Base-by-base conservation (phyloP, 164 flowering plant species). In the Chimonanthus praecox region DNA sequence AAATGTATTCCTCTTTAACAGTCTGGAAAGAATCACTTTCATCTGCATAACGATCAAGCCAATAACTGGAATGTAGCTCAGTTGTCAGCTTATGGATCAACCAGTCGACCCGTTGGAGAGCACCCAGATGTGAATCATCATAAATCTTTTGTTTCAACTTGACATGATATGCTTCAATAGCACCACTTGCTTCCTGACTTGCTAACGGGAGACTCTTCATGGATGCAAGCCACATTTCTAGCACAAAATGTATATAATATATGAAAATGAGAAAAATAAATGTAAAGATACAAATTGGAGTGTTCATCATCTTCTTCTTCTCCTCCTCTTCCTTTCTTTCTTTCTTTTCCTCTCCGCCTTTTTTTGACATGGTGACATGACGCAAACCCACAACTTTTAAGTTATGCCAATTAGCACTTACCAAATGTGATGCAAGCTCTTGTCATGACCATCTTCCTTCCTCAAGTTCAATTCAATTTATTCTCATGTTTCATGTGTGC, bases 21-120 rank as follows among this genome's bases (percentile, higher is more conserved):
- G 84, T 86, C 77, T 83, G 88, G 78, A 94, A 94, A 4, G 94
- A 88, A 81, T 88, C 93, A 73, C 87, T 86, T 80, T 96, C 98
- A 83, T 95, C 99, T 65, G 98, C 97, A 82, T 80, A 85, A 1
- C 95, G 89, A 70, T 90, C 94, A 71, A 94, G 94, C 99, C 98
- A 95, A 78, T 88, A 93, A 73, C 90, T 82, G 1, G 99, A 92
- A 78, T 89, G 97, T 79, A 95, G 79, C 76, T 95, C 99, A 13
- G 97, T 91, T 20, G 91, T 93, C 76, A 94, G 86, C 80, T 89
- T 95, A 82, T 93, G 94, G 67, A 93, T 97, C 74, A 95, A 80
- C 99, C 99, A 93, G 78, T 93, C 99, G 58, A 95, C 97, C 77
- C 99, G 87, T 73, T 89, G 94, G 63, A 90, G 83, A 33, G 97